Conservation (phyloP, 148 eudicot species). For the Beta vulgaris region DNA sequence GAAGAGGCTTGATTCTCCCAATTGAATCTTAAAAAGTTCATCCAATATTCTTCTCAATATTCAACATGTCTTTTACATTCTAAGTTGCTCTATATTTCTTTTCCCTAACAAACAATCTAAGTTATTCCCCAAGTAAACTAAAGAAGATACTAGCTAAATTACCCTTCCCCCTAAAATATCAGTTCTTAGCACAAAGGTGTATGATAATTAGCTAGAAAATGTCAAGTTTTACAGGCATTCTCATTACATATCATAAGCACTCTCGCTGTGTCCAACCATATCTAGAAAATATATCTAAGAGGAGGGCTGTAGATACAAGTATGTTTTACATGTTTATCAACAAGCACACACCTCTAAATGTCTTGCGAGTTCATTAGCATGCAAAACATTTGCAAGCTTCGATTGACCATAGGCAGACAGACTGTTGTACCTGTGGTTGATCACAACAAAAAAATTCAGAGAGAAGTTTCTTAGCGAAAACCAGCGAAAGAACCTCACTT, state of each 20-base stretch:
- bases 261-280: neutral
- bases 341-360: conserved; percentile 37
- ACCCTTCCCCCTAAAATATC: too few species aligned
- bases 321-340: neutral
- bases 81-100: too few species aligned
- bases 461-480: too few species aligned
- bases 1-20: too few species aligned
- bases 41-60: too few species aligned
- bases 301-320: neutral
- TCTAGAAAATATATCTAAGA: neutral
- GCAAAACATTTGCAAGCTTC: conserved; percentile 60
- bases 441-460: neutral
- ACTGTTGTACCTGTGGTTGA: conserved; percentile 40
- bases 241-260: neutral
- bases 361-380: conserved; percentile 51
- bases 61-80: too few species aligned
- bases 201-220: neutral
- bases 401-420: conserved; percentile 61
- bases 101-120: too few species aligned
- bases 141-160: too few species aligned
- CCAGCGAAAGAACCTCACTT: too few species aligned
- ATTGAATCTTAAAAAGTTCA: too few species aligned
- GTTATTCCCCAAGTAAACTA: too few species aligned
- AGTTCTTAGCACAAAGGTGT: neutral
- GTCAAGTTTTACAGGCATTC: neutral